phyloP scores from a whole-genome alignment of 2,329 filamentous ascomycete species.

The Epichloe sp. region DNA sequence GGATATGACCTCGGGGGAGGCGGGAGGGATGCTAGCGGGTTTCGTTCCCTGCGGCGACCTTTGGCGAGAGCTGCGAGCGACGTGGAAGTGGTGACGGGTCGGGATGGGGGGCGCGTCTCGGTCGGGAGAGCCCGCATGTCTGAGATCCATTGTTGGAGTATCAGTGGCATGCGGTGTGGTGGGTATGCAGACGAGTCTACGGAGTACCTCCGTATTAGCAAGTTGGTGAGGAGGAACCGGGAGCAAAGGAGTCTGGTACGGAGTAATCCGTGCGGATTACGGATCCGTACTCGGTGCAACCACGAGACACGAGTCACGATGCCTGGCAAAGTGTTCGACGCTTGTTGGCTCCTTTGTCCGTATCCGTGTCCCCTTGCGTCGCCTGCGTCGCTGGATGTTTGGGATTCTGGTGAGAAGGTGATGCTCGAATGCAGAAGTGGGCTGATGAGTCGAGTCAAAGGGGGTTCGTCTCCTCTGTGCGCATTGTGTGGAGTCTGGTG shows the following conservation, averaged over 20 bases:
- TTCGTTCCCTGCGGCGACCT: constrained; percentile 5
- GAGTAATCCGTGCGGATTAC: not conserved
- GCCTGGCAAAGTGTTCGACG: not conserved
- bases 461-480: no score
- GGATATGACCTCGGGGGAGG: constrained; percentile 60
- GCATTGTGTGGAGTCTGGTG: no score
- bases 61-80: constrained; percentile 5
- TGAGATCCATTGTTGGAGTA: constrained; percentile 13
- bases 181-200: not conserved
- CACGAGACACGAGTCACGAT: not conserved
- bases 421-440: not conserved
- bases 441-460: no score
- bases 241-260: not conserved
- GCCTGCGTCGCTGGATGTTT: not conserved
- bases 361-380: no score
- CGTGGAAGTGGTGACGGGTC: constrained; percentile 9
- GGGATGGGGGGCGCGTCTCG: constrained; percentile 20
- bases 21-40: constrained; percentile 21
- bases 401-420: not conserved
- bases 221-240: not conserved
- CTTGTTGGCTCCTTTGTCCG: no score
- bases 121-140: not conserved
- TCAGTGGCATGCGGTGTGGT: not conserved
- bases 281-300: not conserved
- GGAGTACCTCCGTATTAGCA: not conserved